Base-by-base conservation (phyloP, 2,329 filamentous ascomycete species). In the Pseudopithomyces chartarum region DNA sequence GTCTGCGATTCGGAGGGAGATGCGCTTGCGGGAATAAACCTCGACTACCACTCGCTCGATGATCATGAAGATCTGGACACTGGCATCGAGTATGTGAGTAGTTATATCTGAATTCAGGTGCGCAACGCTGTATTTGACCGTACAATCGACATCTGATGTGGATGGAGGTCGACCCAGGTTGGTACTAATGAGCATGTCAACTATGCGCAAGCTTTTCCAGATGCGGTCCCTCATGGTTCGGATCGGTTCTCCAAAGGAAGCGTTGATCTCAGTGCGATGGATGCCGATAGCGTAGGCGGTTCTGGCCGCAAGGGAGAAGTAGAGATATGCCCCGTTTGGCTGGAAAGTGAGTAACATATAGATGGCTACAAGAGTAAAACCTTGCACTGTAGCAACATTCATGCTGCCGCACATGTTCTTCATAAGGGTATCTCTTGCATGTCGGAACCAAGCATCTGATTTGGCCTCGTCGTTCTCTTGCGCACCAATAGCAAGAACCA, bases 211-310 rank as follows among this genome's bases (percentile, higher is more conserved):
- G 60, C 80, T 83, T 63, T 81, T 83, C 81, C 81, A 84, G 19
- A 83, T 79, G 2, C 80, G 76, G 58, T 83, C 80, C 54, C 81
- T 70, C 5, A 78, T 74, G 26, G 71, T 62, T 49, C 75, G 73
- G 43, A 79, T 77, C 2, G 75, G 66, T 1, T 66, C 63, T 29
- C 80, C 80, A 58, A 82, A 83, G 1, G 81, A 75, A 26, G 79
- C 79, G 55, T 82, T 83, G 12, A 82, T 80, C 63, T 83, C 81
- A 26, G 78, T 81, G 5, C 81, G 71, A 61, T 84, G 82, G 20
- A 84, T 48, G 19, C 82, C 82, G 22, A 84, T 78, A 1, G 82
- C 80, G 59, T 83, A 84, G 1, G 81, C 80, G 12, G 81, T 80
- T 26, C 81, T 77, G 20, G 82, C 74, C n/a, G 82, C 81, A 52